Percentiles rank a stretch among this genome's conserved stretches.
Evolutionary conservation across 163 green algal species (phyloP).

Genomic region (Trebouxiophyceae sp.): DNA sequence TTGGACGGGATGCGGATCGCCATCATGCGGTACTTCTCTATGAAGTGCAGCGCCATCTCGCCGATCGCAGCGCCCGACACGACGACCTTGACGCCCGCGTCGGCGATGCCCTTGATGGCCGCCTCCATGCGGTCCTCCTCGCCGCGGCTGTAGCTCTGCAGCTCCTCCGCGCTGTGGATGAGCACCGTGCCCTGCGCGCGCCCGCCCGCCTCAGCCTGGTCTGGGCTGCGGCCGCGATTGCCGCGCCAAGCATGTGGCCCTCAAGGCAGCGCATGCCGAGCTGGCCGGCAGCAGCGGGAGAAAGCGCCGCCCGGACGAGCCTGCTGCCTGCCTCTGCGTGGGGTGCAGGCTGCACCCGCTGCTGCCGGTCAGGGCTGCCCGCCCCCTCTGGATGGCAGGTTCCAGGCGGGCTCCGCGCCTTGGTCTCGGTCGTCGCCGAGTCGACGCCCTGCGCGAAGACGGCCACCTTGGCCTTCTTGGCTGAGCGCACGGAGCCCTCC

Average conservation of each 20-base stretch:
- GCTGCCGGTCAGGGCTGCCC: too few relatives aligned
- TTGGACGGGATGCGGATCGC: conserved; percentile 89
- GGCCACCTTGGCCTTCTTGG: conserved; percentile 84
- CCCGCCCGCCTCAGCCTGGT: too few relatives aligned
- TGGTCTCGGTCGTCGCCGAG: conserved; percentile 90
- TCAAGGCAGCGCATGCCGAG: too few relatives aligned
- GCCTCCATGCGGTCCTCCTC: conserved; percentile 91
- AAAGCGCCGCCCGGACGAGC: too few relatives aligned
- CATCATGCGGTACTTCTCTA: conserved; percentile 93
- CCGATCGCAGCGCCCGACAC: conserved; percentile 77
- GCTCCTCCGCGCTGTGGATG: conserved; percentile 88
- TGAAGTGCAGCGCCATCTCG: conserved; percentile 98
- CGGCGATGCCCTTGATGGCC: conserved; percentile 78
- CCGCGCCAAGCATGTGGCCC: too few relatives aligned
- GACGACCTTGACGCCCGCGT: conserved; percentile 41
- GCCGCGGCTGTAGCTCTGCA: conserved; percentile 81
- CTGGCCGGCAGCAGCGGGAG: too few relatives aligned
- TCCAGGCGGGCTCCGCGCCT: too few relatives aligned
- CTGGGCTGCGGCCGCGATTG: too few relatives aligned
- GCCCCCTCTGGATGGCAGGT: too few relatives aligned
- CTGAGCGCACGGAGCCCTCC: conserved; percentile 76
- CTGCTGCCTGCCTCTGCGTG: too few relatives aligned
- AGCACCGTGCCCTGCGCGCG: conserved; percentile 83
- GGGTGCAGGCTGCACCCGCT: too few relatives aligned
- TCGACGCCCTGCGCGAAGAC: conserved; percentile 89